Evolutionary conservation across 805 yeast genomes (phyloP).

Genomic region (Kodamaea kaohsiungensis): DNA sequence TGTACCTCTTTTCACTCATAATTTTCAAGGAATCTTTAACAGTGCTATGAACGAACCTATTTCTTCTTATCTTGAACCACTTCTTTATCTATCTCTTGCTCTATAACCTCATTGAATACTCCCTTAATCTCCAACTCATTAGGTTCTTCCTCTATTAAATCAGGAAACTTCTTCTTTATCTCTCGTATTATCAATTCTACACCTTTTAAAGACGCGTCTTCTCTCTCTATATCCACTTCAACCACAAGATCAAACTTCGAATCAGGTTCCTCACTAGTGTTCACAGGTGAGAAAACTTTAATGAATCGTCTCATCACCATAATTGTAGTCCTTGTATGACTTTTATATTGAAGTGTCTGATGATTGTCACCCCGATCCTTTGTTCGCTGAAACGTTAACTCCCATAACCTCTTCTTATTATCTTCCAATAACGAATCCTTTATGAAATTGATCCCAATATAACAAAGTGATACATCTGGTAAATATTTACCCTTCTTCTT

Average conservation of each 20-base stretch:
- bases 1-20: background rate
- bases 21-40: background rate
- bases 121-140: conserved; percentile 34
- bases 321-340: conserved; percentile 50
- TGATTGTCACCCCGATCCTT: conserved; percentile 79
- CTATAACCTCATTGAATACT: conserved; percentile 54
- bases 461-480: conserved; percentile 41
- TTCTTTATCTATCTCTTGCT: conserved; percentile 30
- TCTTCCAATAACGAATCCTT: conserved; percentile 20
- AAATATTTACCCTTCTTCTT: conserved; percentile 1
- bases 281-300: conserved; percentile 62
- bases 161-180: conserved; percentile 38
- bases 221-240: conserved; percentile 20
- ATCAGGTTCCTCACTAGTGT: conserved; percentile 54
- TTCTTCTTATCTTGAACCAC: background rate
- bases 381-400: conserved; percentile 60
- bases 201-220: conserved; percentile 14
- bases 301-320: conserved; percentile 76
- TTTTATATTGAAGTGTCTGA: conserved; percentile 65
- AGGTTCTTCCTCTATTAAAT: conserved; percentile 26
- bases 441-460: conserved; percentile 68
- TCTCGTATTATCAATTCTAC: conserved; percentile 6
- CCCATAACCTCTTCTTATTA: conserved; percentile 31
- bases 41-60: background rate
- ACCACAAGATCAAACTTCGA: conserved; percentile 63